Evolutionary conservation across 306 rosid species (phyloP), one percentile per base, ranked within the genome.

Genomic region (Crataegus laevigata): DNA sequence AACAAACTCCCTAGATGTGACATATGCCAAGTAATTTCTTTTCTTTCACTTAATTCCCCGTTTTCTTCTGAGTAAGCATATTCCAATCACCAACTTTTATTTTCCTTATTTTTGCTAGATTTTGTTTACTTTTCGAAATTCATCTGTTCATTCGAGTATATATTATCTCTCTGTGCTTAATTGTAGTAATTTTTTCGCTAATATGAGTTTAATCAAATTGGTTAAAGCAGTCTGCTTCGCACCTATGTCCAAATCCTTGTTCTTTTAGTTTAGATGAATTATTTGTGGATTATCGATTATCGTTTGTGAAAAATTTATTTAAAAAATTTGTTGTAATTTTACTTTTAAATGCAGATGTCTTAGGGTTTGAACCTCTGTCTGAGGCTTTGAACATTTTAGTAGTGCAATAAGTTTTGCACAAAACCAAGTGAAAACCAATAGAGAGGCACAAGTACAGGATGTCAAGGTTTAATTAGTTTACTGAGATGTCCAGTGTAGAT

Each of bases 1-100:
- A 85, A 75, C 78, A 92, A 94, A 87, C 96, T 94, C 68, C 99
- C 99, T 13, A 90, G 77, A 78, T 94, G 99, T 79, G 99, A 94
- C 67, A 92, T 94, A 25, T 94, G 99, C 85, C 97, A 94, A 74
- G 99, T 91, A 84, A 82, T 69, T 64, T 82, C 74, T 65, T 64
- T 22, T 0, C 45, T 3, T 43, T 38, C 3, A n/a, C 15, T 50
- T 9, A 11, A 14, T 75, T 71, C 61, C 18, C 11, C 34, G 63
- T 54, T 62, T 34, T 66, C 15, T 34, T 38, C 12, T 21, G 13
- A 30, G 13, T 14, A 25, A 2, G 25, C 19, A 47, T 47, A 14
- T 47, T 47, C 21, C 19, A 47, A 47, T 6, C 17, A 14, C 54
- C 21, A 47, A 15, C 15, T 47, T 4, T 1, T 7, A 47, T 15